phyloP scores from a whole-genome alignment of 2,329 filamentous ascomycete genomes.

The Trichophyton mentagrophytes region DNA sequence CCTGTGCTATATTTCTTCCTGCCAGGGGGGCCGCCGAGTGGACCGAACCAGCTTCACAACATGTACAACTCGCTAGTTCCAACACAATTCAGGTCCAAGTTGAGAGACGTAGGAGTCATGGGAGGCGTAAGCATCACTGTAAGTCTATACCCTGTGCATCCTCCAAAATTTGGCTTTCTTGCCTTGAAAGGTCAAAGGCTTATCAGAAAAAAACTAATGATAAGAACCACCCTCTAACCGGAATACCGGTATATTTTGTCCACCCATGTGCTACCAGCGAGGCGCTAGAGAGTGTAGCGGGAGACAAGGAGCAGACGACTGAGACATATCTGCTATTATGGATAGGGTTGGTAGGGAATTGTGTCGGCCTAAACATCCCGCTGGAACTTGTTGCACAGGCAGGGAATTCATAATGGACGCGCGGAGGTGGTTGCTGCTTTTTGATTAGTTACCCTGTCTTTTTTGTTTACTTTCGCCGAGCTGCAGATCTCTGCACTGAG shows the following conservation, averaged over 20 bases:
- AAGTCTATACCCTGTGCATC: slow-evolving; percentile 31
- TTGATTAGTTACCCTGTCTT: not conserved
- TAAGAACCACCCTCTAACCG: slow-evolving; percentile 71
- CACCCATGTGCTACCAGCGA: slow-evolving; percentile 85
- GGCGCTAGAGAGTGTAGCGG: slow-evolving; percentile 55
- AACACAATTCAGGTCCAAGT: slow-evolving; percentile 46
- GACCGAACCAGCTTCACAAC: slow-evolving; percentile 50
- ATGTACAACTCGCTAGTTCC: slow-evolving; percentile 51
- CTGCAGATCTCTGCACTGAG: not conserved
- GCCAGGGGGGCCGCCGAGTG: slow-evolving; percentile 43
- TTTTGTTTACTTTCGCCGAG: not conserved
- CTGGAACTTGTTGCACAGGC: slow-evolving; percentile 42
- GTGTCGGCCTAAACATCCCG: slow-evolving; percentile 66
- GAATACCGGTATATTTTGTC: slow-evolving; percentile 71
- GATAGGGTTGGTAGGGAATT: slow-evolving; percentile 74
- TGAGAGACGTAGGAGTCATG: slow-evolving; percentile 50
- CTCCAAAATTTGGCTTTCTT: not conserved
- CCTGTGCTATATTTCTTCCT: slow-evolving; percentile 67
- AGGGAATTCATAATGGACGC: not conserved
- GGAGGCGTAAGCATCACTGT: slow-evolving; percentile 67
- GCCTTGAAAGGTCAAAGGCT: slow-evolving; percentile 5
- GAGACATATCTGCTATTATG: slow-evolving; percentile 71
- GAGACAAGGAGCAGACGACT: slow-evolving; percentile 26
- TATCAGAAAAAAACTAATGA: slow-evolving; percentile 14
- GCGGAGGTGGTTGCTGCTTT: not conserved